phyloP scores from a whole-genome alignment of 2,329 filamentous ascomycete genomes.

The Trichophyton mentagrophytes region DNA sequence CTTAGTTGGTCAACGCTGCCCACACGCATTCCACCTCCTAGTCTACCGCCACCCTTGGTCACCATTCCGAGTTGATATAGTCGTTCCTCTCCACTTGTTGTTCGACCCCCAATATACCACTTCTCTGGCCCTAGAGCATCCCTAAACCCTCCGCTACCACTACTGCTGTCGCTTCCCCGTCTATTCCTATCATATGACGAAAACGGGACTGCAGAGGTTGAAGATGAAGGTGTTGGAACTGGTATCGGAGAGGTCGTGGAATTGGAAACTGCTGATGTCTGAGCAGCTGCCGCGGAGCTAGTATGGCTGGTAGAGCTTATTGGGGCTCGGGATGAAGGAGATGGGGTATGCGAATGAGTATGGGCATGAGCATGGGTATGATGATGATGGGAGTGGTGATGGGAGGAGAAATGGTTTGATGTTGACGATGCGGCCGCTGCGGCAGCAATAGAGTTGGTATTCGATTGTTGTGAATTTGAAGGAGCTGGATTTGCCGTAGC shows the following conservation, averaged over 20 bases:
- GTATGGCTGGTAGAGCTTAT: slow-evolving; percentile 13
- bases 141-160: slow-evolving; percentile 35
- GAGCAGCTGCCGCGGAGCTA: slow-evolving; percentile 15
- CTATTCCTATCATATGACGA: slow-evolving; percentile 27
- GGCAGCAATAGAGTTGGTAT: slow-evolving; percentile 22
- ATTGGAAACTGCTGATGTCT: slow-evolving; percentile 13
- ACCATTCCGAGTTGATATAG: slow-evolving; percentile 39
- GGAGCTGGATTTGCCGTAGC: slow-evolving; percentile 8
- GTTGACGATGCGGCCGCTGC: slow-evolving; percentile 15
- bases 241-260: slow-evolving; percentile 18
- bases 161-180: slow-evolving; percentile 37
- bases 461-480: slow-evolving; percentile 19
- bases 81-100: slow-evolving; percentile 35
- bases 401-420: slow-evolving; percentile 14
- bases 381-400: slow-evolving; percentile 30
- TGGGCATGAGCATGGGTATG: slow-evolving; percentile 11
- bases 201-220: slow-evolving; percentile 5
- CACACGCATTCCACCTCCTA: slow-evolving; percentile 31
- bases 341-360: slow-evolving; percentile 16
- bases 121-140: slow-evolving; percentile 37
- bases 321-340: slow-evolving; percentile 20
- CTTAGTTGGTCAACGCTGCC: slow-evolving; percentile 39
- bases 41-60: slow-evolving; percentile 31
- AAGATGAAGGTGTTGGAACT: slow-evolving; percentile 28
- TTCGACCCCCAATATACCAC: slow-evolving; percentile 40